Conservation (phyloP, 2,329 filamentous ascomycete species). For the Sarocladiaceae sp. region DNA sequence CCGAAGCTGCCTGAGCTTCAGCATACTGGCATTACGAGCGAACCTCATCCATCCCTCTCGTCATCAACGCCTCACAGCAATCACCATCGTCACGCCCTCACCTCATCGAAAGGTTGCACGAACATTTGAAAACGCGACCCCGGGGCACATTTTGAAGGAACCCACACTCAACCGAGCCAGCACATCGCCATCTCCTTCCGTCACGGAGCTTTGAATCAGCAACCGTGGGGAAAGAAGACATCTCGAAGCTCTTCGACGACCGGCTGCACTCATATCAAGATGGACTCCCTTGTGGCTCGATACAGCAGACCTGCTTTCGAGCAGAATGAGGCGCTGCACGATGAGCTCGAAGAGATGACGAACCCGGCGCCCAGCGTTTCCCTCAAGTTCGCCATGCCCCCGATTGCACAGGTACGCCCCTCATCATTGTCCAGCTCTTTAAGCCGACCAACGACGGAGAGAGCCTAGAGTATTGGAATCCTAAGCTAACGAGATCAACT, state of each 20-base stretch:
- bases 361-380: conserved; percentile 73
- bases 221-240: conserved; percentile 10
- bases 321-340: conserved; percentile 66
- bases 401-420: conserved; percentile 70
- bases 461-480: too few relatives aligned
- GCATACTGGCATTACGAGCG: background rate
- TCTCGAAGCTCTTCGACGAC: background rate
- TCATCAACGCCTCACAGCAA: conserved; percentile 1
- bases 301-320: conserved; percentile 78
- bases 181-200: background rate
- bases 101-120: background rate
- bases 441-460: too few relatives aligned
- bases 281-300: conserved; percentile 91
- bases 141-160: background rate
- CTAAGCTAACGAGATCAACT: background rate
- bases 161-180: background rate
- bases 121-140: background rate
- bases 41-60: background rate
- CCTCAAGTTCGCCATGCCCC: conserved; percentile 92
- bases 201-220: conserved; percentile 5
- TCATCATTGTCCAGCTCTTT: too few relatives aligned
- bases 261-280: conserved; percentile 34
- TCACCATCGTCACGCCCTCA: background rate
- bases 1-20: conserved; percentile 38
- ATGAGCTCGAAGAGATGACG: conserved; percentile 71